These are phyloP conservation scores for Linanthus parryae DNA, from an alignment of 148 eudicot species.

Conservation along the genomic window DNA sequence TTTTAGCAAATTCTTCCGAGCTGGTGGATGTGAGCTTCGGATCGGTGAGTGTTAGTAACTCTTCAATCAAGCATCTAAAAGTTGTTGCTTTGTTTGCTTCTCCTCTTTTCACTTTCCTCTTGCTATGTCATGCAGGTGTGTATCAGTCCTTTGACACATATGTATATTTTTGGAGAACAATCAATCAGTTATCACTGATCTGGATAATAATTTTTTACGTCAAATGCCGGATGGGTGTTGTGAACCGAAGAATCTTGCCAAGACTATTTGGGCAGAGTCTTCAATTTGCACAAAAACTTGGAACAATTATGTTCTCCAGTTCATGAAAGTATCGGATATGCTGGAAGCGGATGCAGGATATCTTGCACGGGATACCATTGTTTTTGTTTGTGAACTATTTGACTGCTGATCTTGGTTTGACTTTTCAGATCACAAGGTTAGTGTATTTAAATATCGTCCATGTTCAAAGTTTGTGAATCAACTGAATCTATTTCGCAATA, in stretches of 20 bases:
- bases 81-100: conserved; percentile 1
- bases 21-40: conserved; percentile 86
- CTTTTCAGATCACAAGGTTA: conserved; percentile 72
- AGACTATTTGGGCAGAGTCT: conserved; percentile 76
- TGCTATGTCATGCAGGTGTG: conserved; percentile 47
- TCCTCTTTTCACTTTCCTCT: conserved; percentile 5
- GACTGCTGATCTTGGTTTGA: conserved; percentile 89
- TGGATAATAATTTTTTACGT: conserved; percentile 86
- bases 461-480: not conserved
- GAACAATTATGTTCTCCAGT: conserved; percentile 87
- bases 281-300: conserved; percentile 74
- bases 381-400: conserved; percentile 74
- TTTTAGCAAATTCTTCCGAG: conserved; percentile 75
- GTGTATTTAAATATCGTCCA: conserved; percentile 11
- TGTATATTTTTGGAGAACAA: conserved; percentile 79
- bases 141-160: conserved; percentile 81
- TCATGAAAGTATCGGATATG: conserved; percentile 87
- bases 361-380: conserved; percentile 60
- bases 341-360: conserved; percentile 79
- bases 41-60: conserved; percentile 48
- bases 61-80: conserved; percentile 5
- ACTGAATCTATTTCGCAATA: not conserved
- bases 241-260: conserved; percentile 64
- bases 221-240: conserved; percentile 65
- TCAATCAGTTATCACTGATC: conserved; percentile 57